phyloP scores from a whole-genome alignment of 2,329 filamentous ascomycete genomes.

The Ophiostoma piceae region DNA sequence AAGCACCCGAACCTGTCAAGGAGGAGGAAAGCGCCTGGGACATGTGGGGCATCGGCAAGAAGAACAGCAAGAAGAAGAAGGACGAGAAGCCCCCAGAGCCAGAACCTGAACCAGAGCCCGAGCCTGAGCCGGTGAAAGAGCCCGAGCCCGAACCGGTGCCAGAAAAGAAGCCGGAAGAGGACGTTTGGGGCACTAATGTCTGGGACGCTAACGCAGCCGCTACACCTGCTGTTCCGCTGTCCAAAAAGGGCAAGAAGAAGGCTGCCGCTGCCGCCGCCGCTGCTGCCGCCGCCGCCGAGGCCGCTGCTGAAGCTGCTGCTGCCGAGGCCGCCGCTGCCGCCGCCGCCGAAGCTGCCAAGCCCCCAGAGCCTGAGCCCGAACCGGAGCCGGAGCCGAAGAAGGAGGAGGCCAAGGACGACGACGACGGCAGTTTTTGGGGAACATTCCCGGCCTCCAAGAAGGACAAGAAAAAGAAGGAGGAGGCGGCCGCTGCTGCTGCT shows the following conservation, averaged over 20 bases:
- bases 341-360: neutral
- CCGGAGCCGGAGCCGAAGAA: conserved; percentile 25
- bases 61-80: conserved; percentile 32
- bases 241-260: conserved; percentile 41
- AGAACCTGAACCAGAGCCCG: conserved; percentile 17
- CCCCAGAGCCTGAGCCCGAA: conserved; percentile 21
- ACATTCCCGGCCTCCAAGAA: conserved; percentile 23
- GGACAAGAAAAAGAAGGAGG: conserved; percentile 30
- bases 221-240: neutral
- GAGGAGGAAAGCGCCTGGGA: conserved; percentile 37
- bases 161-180: conserved; percentile 20
- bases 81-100: conserved; percentile 13
- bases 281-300: conserved; percentile 14
- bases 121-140: neutral
- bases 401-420: conserved; percentile 18
- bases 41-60: conserved; percentile 41
- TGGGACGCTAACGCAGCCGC: neutral
- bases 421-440: conserved; percentile 21
- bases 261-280: conserved; percentile 14
- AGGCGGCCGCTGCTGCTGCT: neutral
- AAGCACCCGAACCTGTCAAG: conserved; percentile 21
- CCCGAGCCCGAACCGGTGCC: conserved; percentile 5
- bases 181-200: conserved; percentile 24
- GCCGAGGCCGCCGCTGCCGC: conserved; percentile 15
- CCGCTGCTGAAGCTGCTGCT: conserved; percentile 6